Evolutionary conservation across 2,329 filamentous ascomycete genomes (phyloP), one percentile per base, ranked within the genome.

Genomic region (Colletotrichum euphorbiae): DNA sequence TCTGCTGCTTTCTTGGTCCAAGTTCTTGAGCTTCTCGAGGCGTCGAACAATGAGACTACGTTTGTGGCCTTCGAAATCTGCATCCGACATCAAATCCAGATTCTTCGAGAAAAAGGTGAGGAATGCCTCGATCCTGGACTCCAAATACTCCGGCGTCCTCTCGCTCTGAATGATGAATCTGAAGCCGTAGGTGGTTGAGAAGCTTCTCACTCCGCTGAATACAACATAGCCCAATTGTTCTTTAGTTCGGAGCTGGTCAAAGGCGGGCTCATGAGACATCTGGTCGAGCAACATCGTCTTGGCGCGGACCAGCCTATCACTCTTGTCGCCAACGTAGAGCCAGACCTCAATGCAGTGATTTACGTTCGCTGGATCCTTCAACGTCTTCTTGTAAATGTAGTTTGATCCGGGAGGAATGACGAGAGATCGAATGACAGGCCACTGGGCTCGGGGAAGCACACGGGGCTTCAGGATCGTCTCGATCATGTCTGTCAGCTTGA

Each of bases 181-280:
- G 79, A 96, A 96, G 1, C 93, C 93, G 74, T 93, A 91, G 0
- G 91, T 95, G 0, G 92, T 94, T n/a, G 89, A 82, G 62, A 91
- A 89, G 59, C 87, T 86, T 43, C 91, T 85, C 11, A 89, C 85
- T 31, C 93, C 93, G 55, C 92, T 95, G 80, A 95, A 97, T 0
- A 99, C 95, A 60, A 99, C 93, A 74, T 99, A 99, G 12, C 96
- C 96, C 6, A 99, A 90, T 80, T 99, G 95, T 78, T 99, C 95
- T 80, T 98, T 98, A 48, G 96, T 98, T 56, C 96, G 89, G 7
- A 99, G 85, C 78, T 97, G 94, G 79, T 99, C 93, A 76, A 98
- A 99, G 8, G 92, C 92, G 4, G 94, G 94, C 80, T 99, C 96
- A 64, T 97, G 92, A 0, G 93, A 90, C 81, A 99, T 92, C 79